These are phyloP conservation scores for Umbellularia californica DNA, from an alignment of 164 flowering plant genomes.

Conservation along the genomic window DNA sequence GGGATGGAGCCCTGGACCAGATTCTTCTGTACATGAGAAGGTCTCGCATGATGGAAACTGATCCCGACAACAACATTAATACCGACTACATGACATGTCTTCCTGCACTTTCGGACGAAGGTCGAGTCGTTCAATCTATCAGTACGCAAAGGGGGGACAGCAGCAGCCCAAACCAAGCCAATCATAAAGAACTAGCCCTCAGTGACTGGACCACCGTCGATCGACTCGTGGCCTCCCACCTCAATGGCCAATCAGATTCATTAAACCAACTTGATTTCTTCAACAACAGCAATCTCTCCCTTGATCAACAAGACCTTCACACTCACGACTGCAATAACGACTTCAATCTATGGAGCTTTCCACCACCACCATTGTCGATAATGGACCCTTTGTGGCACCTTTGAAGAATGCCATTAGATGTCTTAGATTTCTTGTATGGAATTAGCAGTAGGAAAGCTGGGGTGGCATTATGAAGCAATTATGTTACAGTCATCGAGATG, in stretches of 20 bases:
- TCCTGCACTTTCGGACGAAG: constrained; percentile 6
- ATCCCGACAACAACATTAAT: background rate
- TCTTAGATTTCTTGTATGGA: too few species aligned
- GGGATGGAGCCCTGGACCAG: constrained; percentile 54
- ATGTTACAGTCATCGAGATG: constrained; percentile 24
- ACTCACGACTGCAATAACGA: constrained; percentile 34
- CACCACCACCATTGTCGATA: constrained; percentile 43
- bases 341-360: constrained; percentile 54
- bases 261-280: constrained; percentile 31
- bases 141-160: background rate
- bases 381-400: constrained; percentile 23
- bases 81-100: constrained; percentile 3
- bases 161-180: background rate
- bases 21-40: constrained; percentile 36
- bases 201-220: constrained; percentile 60
- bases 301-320: constrained; percentile 23
- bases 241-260: constrained; percentile 44
- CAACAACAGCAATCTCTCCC: constrained; percentile 24
- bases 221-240: constrained; percentile 59
- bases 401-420: background rate
- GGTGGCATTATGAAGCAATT: constrained; percentile 32
- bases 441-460: constrained; percentile 13
- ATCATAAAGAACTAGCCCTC: constrained; percentile 5
- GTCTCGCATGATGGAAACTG: constrained; percentile 36
- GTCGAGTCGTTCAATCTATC: background rate